Conservation (phyloP, 2,329 filamentous ascomycete species). For the Gaeumannomyces sp. region DNA sequence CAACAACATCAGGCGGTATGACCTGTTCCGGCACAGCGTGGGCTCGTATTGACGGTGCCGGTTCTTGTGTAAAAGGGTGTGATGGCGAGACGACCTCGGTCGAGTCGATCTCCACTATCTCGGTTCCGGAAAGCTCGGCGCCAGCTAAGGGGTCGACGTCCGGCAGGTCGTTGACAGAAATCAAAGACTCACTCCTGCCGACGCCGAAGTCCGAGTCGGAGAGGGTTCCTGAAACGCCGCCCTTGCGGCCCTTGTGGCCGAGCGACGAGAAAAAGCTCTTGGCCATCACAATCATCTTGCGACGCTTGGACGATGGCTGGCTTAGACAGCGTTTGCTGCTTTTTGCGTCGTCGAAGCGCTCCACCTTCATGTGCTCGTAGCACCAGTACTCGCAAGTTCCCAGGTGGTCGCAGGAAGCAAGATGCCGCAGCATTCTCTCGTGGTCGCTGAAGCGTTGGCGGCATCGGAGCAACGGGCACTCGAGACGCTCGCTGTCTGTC, state of each 20-base stretch:
- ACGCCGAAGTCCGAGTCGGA: constrained; percentile 9
- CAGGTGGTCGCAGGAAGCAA: constrained; percentile 46
- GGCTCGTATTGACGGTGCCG: constrained; percentile 2
- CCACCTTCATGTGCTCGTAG: constrained; percentile 46
- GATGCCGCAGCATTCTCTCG: constrained; percentile 48
- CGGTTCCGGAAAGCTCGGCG: constrained; percentile 41
- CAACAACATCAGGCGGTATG: constrained; percentile 16
- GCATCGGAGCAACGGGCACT: constrained; percentile 47
- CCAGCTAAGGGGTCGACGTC: constrained; percentile 24
- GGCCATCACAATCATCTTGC: constrained; percentile 45
- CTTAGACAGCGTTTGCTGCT: constrained; percentile 38
- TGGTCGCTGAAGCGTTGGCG: constrained; percentile 43
- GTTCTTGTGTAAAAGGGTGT: constrained; percentile 8
- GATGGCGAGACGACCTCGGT: constrained; percentile 29
- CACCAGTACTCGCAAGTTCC: constrained; percentile 48
- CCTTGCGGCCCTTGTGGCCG: constrained; percentile 40
- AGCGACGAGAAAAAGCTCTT: constrained; percentile 48
- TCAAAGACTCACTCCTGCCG: constrained; percentile 11
- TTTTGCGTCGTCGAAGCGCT: constrained; percentile 45
- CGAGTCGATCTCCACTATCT: constrained; percentile 49
- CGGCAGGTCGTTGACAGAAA: constrained; percentile 40
- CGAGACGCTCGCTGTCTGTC: constrained; percentile 39
- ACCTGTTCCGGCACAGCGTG: too few relatives aligned
- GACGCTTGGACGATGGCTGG: constrained; percentile 44
- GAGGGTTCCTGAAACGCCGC: constrained; percentile 5